Evolutionary conservation across 768 basidiomycete species (phyloP).

Genomic region (Butyriboletus loyo): DNA sequence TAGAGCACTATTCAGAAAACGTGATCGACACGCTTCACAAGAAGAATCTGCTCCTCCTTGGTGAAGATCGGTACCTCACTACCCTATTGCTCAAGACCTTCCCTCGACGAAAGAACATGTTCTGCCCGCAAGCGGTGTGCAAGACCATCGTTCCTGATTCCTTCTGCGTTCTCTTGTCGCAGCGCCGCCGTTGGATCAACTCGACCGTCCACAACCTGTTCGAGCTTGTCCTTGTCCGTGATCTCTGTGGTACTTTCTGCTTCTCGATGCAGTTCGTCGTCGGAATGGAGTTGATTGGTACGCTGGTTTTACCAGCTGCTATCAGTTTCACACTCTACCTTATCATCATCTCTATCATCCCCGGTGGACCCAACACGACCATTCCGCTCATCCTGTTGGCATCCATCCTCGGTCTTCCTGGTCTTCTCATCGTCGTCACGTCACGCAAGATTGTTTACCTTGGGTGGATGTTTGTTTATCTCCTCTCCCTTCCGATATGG

Average conservation of each 20-base stretch:
- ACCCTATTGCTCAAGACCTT: conserved; percentile 98
- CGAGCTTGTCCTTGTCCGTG: conserved; percentile 91
- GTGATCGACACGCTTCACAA: conserved; percentile 99
- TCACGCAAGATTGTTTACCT: conserved; percentile 91
- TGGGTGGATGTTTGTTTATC: conserved; percentile 96
- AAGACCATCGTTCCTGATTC: conserved; percentile 98
- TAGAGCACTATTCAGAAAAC: conserved; percentile 99
- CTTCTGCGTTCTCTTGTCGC: conserved; percentile 88
- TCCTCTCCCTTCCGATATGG: conserved; percentile 92
- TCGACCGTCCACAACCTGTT: conserved; percentile 97
- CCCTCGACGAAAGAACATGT: conserved; percentile 99
- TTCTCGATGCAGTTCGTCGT: conserved; percentile 99
- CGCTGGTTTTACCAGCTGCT: conserved; percentile 93
- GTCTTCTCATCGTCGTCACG: conserved; percentile 92
- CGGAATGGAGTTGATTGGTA: conserved; percentile 96
- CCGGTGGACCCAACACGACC: conserved; percentile 69
- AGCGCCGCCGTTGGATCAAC: conserved; percentile 99
- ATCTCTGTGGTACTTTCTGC: conserved; percentile 99
- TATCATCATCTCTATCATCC: conserved; percentile 83
- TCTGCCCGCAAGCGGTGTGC: conserved; percentile 98
- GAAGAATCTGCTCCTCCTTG: conserved; percentile 95
- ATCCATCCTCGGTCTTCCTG: conserved; percentile 93
- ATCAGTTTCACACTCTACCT: conserved; percentile 97
- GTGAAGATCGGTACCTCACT: conserved; percentile 98
- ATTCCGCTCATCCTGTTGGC: conserved; percentile 90